Evolutionary conservation across 2,329 filamentous ascomycete species (phyloP).

Genomic region (Cladosporium sp.): DNA sequence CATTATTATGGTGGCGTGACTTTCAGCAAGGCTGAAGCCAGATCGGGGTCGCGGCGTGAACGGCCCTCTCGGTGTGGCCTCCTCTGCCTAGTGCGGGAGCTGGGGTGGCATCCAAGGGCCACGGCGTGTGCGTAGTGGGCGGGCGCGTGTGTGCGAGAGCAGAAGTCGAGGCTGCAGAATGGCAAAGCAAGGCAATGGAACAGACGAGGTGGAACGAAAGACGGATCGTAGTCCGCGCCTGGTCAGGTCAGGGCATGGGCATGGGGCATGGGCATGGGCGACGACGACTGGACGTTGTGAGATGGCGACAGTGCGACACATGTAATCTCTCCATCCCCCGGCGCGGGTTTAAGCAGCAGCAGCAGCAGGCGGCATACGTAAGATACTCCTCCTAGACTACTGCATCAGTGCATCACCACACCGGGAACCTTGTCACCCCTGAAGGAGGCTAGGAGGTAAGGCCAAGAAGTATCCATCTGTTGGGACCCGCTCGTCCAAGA

Average conservation of each 20-base stretch:
- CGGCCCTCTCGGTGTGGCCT: conserved; percentile 3
- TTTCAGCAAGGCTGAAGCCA: neutral
- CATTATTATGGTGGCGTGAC: conserved; percentile 10
- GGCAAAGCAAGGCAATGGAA: neutral
- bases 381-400: conserved; percentile 1
- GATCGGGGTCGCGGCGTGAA: neutral
- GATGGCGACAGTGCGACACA: neutral
- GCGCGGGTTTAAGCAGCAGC: neutral
- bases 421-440: neutral
- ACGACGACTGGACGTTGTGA: conserved; percentile 4
- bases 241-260: neutral
- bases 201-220: neutral
- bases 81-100: neutral
- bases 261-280: too few relatives aligned
- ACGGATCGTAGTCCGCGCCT: neutral
- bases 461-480: neutral
- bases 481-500: neutral
- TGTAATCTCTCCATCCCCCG: conserved; percentile 1
- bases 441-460: neutral
- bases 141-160: neutral
- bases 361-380: conserved; percentile 1
- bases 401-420: neutral
- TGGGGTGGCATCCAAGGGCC: conserved; percentile 2
- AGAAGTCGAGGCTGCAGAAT: neutral
- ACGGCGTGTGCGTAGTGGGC: neutral